Evolutionary conservation across 371 early-diverging fungal species (phyloP), one percentile per base, ranked within the genome.

Genomic region (Mucor plumbeus): DNA sequence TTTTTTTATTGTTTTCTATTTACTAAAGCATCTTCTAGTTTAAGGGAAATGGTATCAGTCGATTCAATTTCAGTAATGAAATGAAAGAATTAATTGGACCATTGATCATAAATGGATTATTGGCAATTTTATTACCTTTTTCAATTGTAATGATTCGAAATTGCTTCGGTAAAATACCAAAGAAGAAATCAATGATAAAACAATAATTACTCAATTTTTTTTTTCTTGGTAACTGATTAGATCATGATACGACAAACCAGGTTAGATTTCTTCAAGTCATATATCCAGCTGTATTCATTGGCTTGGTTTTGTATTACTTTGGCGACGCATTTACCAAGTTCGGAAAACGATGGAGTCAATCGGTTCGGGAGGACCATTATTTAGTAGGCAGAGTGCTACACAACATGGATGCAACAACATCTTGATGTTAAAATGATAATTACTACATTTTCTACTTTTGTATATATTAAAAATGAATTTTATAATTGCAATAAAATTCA

Each of bases 301-400:
- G 56, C 56, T 36, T 56, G 19, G 56, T 36, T 56, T 36, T 35
- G 56, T 56, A 56, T 56, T 60, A 60, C 41, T 43, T 44, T 40
- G 17, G 35, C 31, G 26, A 34, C 41, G 44, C 34, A 43, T 41
- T 44, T 53, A 54, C 33, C n/a, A 39, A 60, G 31, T 44, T 33
- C 54, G 59, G 57, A 17, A 70, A 59, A 19, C 62, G 67, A 0
- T 88, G 89, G 89, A 74, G 80, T n/a, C 79, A 82, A 17, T 63
- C 78, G 14, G 79, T 89, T 17, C 82, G 88, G 21, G 89, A 91
- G 19, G 85, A 85, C 41, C 77, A 82, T 61, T 91, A 90, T 58
- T 67, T 89, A 44, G 76, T 87, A 31, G 91, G 91, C 4, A 77
- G 78, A 21, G 82, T 76, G 54, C 75, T 91, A 58, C 90, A 88